Evolutionary conservation across 352 stramenopile genomes (phyloP), one percentile per base, ranked within the genome.

Genomic region (Phytopythium sindhum): DNA sequence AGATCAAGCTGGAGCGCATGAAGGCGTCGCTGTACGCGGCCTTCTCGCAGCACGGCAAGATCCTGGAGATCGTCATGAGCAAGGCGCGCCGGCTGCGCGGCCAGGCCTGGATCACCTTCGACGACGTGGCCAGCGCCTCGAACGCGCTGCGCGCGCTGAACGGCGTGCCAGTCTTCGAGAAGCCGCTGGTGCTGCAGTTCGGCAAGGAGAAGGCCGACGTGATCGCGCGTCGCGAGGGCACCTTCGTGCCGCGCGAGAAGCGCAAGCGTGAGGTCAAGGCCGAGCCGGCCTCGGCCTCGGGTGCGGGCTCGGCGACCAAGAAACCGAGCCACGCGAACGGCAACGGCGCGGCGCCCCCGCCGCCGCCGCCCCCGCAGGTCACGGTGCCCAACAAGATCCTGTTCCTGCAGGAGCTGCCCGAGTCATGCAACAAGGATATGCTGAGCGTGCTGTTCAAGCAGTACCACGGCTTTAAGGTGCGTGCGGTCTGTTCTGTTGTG

Each of bases 391-490:
- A 96, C 79, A 96, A 97, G 70, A 97, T 98, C 58, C 65, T 99
- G 56, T 98, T 99, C 69, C 80, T 97, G 39, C 81, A 96, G 71
- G 81, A 94, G 54, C 77, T 99, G 35, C 96, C 97, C 26, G 75
- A 91, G 29, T 97, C 97, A 58, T 98, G 95, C 73, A 99, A 96
- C 77, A 75, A 98, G 78, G 89, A 98, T 68, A 98, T 98, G 91
- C 81, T 99, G 48, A 84, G 74, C 53, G 96, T 98, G 72, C 81
- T 99, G 44, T 99, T 99, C 80, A 96, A 97, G 74, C 95, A 98
- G 80, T 98, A 98, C 78, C 77, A 93, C 48, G 97, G 97, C 24
- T 99, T 98, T 68, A 93, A 97, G 79, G 84, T 93, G 54, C 69
- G 75, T 65, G 24, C 29, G 31, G 4, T 54, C 26, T 57, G 24